Conservation (phyloP, 805 yeast genomes). For the Ogataea minuta region DNA sequence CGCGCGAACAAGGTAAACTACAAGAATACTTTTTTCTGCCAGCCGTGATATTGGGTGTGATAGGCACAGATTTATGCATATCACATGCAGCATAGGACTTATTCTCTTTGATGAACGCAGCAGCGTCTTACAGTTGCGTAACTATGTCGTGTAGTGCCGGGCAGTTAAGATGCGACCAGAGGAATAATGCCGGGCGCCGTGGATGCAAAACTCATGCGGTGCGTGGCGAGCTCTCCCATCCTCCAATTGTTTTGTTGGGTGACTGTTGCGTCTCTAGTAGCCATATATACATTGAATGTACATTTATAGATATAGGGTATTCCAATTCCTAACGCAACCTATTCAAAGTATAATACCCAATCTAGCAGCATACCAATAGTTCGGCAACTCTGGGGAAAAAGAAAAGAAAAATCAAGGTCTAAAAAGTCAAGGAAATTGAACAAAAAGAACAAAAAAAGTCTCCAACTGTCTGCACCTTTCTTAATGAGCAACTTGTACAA, state of each 20-base stretch:
- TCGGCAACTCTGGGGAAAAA: slow-evolving; percentile 3
- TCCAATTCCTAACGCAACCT: background rate
- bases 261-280: slow-evolving; percentile 3
- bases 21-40: too few relatives aligned
- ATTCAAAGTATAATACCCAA: background rate
- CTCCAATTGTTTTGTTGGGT: background rate
- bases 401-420: slow-evolving; percentile 4
- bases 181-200: background rate
- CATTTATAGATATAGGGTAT: background rate
- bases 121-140: background rate
- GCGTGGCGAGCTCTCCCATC: slow-evolving; percentile 1
- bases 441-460: background rate
- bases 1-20: background rate
- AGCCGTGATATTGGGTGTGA: too few relatives aligned
- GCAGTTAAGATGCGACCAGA: slow-evolving; percentile 4
- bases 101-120: too few relatives aligned
- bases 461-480: background rate
- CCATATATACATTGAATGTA: background rate
- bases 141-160: background rate
- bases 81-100: background rate
- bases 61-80: background rate
- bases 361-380: background rate
- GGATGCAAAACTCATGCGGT: slow-evolving; percentile 1
- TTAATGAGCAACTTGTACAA: slow-evolving; percentile 1
- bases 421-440: background rate